Evolutionary conservation across 495 filamentous ascomycete genomes (phyloP).

Genomic region (Penicillium ochrochloron): DNA sequence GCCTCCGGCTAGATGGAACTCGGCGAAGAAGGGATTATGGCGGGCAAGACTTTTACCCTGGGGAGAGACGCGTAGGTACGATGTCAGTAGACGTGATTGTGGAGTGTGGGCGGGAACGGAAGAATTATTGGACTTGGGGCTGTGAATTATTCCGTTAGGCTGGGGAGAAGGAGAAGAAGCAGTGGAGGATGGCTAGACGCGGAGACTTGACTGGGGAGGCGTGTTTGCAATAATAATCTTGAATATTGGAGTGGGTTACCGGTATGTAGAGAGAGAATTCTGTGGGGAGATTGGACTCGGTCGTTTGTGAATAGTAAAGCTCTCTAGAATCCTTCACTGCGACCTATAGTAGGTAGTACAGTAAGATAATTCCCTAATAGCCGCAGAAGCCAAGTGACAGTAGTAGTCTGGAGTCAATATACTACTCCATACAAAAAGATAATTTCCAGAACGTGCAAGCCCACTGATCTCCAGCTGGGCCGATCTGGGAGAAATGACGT

Average conservation of each 20-base stretch:
- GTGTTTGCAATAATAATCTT: not conserved
- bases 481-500: conserved; percentile 5
- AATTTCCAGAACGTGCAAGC: not conserved
- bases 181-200: not conserved
- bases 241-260: not conserved
- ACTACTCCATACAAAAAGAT: no score
- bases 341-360: not conserved
- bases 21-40: not conserved
- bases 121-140: conserved; percentile 11
- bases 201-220: not conserved
- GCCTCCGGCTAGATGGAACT: conserved; percentile 9
- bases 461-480: not conserved
- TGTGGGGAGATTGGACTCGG: not conserved
- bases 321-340: not conserved
- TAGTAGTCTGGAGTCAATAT: not conserved
- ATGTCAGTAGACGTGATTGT: not conserved
- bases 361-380: not conserved
- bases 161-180: not conserved
- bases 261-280: not conserved
- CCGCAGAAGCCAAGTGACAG: not conserved
- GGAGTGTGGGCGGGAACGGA: not conserved
- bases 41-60: conserved; percentile 23
- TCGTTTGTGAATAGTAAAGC: not conserved
- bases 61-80: conserved; percentile 10
- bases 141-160: conserved; percentile 24